Base-by-base conservation (phyloP, 164 flowering plant genomes). In the Vitis riparia region DNA sequence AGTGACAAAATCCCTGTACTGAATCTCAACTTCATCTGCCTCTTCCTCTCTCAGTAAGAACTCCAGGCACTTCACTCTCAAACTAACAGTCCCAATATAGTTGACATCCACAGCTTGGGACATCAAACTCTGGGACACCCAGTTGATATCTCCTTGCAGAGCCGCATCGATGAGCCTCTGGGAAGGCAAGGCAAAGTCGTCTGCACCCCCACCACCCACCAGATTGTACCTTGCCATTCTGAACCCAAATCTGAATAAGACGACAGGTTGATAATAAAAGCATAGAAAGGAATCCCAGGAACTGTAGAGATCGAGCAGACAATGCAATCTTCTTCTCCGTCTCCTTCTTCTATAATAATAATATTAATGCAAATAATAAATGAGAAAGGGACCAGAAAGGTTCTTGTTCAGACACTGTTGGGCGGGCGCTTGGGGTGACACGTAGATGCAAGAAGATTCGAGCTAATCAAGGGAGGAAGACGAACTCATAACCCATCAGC, bases 131-230 rank as follows among this genome's bases (percentile, higher is more conserved):
- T 71, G 59, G 16, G 44, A 50, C 16, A 76, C 75, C 14, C 23
- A 16, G 3, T 52, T 71, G 47, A 27, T 19, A 50, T 71, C 78
- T 11, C 78, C 78, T 2, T 29, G 27, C 32, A 76, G 65, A 6
- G 75, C 71, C 12, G 78, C 74, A n/a, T 76, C 71, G 9, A 76
- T 67, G 27, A 76, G 71, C 52, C 65, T 50, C 72, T 76, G 71
- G 17, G 76, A 73, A 13, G 67, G 56, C 72, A 51, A 9, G 2
- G 68, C 68, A 2, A 61, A 48, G 51, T 64, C 72, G 64, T 71
- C 72, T 14, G 47, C 8, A 52, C 49, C 63, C 32, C 53, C 59
- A n/a, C 30, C 50, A 47, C 70, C 53, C 51, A 66, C 51, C 1
- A 29, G 5, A 17, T 30, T 48, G 55, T 16, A 48, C 63, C 55